phyloP scores from a whole-genome alignment of 345 rosid species.

The Eucalyptus tenuipes region DNA sequence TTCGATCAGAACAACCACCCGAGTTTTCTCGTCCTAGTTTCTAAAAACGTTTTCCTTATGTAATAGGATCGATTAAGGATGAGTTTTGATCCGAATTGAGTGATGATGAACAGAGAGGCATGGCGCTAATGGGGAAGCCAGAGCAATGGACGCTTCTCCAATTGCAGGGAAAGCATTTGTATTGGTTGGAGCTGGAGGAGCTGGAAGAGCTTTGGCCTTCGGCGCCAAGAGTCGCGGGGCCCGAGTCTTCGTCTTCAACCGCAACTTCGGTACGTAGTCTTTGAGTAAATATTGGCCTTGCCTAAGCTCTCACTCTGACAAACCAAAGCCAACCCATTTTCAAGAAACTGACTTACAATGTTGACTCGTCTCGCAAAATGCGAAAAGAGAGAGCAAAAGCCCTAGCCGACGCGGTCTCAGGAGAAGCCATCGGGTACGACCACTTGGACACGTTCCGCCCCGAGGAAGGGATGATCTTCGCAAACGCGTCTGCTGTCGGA shows the following conservation, averaged over 20 bases:
- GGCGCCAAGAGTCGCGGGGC: slow-evolving; percentile 49
- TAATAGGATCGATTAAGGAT: neutral
- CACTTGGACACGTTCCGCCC: slow-evolving; percentile 24
- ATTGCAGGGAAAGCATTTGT: slow-evolving; percentile 40
- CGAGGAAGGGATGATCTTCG: slow-evolving; percentile 43
- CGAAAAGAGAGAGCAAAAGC: slow-evolving; percentile 36
- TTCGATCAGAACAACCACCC: neutral
- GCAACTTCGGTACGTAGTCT: slow-evolving; percentile 24
- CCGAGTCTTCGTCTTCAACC: slow-evolving; percentile 32
- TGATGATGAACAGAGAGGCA: neutral
- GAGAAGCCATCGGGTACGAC: slow-evolving; percentile 26
- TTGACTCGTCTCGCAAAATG: neutral
- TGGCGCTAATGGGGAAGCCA: neutral
- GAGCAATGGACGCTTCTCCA: neutral
- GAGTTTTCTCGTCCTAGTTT: neutral
- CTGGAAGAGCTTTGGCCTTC: slow-evolving; percentile 52
- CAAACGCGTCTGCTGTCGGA: slow-evolving; percentile 51
- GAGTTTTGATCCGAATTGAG: neutral
- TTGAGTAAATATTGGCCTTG: neutral
- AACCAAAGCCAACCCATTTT: neutral
- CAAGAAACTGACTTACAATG: neutral
- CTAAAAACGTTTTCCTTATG: neutral
- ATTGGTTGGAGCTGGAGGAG: slow-evolving; percentile 58
- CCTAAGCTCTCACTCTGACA: neutral
- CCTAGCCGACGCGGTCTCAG: slow-evolving; percentile 35